A percentile compares a stretch with the other conserved stretches of the same genome.
phyloP scores from a whole-genome alignment of 1,284 basidiomycete species.

The Pseudozyma sp. region DNA sequence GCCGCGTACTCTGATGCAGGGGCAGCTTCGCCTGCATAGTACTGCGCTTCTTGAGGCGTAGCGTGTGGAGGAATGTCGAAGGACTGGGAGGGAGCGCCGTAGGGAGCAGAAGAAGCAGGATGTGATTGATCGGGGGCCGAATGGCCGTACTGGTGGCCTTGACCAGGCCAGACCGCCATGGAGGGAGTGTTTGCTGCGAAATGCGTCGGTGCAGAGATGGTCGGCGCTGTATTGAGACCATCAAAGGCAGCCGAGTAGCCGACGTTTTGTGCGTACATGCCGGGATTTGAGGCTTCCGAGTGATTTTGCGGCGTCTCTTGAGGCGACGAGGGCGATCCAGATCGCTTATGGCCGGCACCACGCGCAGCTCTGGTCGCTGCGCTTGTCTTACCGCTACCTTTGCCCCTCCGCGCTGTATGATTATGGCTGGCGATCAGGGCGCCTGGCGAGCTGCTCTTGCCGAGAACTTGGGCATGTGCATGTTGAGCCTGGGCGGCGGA shows the following conservation, averaged over 20 bases:
- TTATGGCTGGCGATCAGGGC: slow-evolving; percentile 46
- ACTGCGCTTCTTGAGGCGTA: slow-evolving; percentile 19
- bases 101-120: slow-evolving; percentile 2
- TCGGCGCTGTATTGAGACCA: background rate
- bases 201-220: slow-evolving; percentile 1
- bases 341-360: slow-evolving; percentile 15
- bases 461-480: slow-evolving; percentile 56
- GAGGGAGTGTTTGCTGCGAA: slow-evolving; percentile 15
- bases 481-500: slow-evolving; percentile 61
- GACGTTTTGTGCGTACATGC: slow-evolving; percentile 10
- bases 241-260: slow-evolving; percentile 20
- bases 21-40: slow-evolving; percentile 23
- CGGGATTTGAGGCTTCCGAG: slow-evolving; percentile 2
- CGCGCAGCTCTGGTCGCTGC: slow-evolving; percentile 32
- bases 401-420: slow-evolving; percentile 39
- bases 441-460: slow-evolving; percentile 52
- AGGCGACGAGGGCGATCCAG: slow-evolving; percentile 12
- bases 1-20: slow-evolving; percentile 13
- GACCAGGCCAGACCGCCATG: slow-evolving; percentile 17
- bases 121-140: slow-evolving; percentile 10
- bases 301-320: slow-evolving; percentile 2
- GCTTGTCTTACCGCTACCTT: slow-evolving; percentile 34
- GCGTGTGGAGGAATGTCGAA: slow-evolving; percentile 19
- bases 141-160: slow-evolving; percentile 20
- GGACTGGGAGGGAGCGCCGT: slow-evolving; percentile 9